Percentiles rank a stretch among this genome's conserved stretches.
Evolutionary conservation across 495 filamentous ascomycete genomes (phyloP).

Genomic region (Parathielavia hyrcaniae): DNA sequence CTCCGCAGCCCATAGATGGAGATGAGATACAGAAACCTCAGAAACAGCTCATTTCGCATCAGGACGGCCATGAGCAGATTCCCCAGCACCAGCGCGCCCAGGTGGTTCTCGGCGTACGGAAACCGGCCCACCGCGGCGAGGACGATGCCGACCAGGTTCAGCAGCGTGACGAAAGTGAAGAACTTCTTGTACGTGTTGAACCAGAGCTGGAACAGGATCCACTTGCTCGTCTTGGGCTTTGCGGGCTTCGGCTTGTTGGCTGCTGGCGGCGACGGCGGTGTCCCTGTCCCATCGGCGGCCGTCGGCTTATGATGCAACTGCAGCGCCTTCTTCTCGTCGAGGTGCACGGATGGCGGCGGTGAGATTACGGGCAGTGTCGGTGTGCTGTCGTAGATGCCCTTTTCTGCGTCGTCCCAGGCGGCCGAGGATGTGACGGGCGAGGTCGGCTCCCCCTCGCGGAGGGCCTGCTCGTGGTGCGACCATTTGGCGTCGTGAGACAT

Average conservation of each 20-base stretch:
- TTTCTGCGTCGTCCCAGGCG: slow-evolving; percentile 37
- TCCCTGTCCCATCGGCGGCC: slow-evolving; percentile 37
- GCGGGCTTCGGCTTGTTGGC: slow-evolving; percentile 15
- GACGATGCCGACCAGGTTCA: slow-evolving; percentile 39
- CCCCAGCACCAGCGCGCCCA: slow-evolving; percentile 41
- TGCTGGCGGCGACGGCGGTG: slow-evolving; percentile 14
- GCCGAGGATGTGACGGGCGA: slow-evolving; percentile 11
- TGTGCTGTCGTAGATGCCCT: slow-evolving; percentile 37
- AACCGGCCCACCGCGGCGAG: slow-evolving; percentile 34
- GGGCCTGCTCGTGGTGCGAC: slow-evolving; percentile 21
- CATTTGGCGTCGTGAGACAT: slow-evolving; percentile 17
- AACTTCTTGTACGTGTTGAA: slow-evolving; percentile 46
- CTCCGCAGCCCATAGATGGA: slow-evolving; percentile 39
- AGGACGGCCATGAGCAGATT: slow-evolving; percentile 41
- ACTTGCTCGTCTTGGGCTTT: slow-evolving; percentile 29
- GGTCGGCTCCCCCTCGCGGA: slow-evolving; percentile 5
- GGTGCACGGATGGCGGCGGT: slow-evolving; percentile 25
- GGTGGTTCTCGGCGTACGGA: slow-evolving; percentile 39
- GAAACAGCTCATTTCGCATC: slow-evolving; percentile 41
- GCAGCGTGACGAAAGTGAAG: slow-evolving; percentile 37
- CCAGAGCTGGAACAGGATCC: slow-evolving; percentile 40
- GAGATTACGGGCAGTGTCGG: slow-evolving; percentile 22
- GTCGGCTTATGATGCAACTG: slow-evolving; percentile 29
- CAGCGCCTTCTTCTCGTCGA: slow-evolving; percentile 24
- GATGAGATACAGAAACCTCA: slow-evolving; percentile 38